phyloP scores from a whole-genome alignment of 108 stramenopile species.

The Pseudonitzschia pungens region DNA sequence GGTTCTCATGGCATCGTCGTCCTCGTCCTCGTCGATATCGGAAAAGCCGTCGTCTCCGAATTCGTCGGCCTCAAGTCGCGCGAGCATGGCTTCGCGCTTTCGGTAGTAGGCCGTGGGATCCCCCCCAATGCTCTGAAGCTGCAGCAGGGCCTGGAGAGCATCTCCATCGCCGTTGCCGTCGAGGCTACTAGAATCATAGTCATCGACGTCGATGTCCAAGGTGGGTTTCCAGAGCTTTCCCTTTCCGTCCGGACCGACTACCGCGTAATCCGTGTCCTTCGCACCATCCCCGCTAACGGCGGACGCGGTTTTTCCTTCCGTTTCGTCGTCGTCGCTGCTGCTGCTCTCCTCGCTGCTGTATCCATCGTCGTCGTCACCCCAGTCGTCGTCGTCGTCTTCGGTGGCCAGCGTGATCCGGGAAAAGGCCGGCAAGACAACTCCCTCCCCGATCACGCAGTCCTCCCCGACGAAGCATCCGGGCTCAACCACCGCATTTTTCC shows the following conservation, averaged over 20 bases:
- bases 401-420: slow-evolving; percentile 79
- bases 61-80: slow-evolving; percentile 46
- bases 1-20: slow-evolving; percentile 25
- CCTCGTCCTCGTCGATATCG: slow-evolving; percentile 46
- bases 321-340: slow-evolving; percentile 28
- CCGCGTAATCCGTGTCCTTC: slow-evolving; percentile 40
- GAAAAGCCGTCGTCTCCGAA: slow-evolving; percentile 54
- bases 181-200: too few relatives aligned
- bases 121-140: slow-evolving; percentile 73
- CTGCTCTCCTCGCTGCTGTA: not conserved
- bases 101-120: slow-evolving; percentile 51
- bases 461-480: slow-evolving; percentile 88
- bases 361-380: slow-evolving; percentile 27
- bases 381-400: slow-evolving; percentile 58
- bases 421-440: slow-evolving; percentile 76
- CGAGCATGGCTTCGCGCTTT: slow-evolving; percentile 38
- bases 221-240: slow-evolving; percentile 67
- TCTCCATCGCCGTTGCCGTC: slow-evolving; percentile 48
- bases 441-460: slow-evolving; percentile 85
- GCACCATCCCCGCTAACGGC: not conserved
- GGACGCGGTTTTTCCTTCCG: slow-evolving; percentile 30
- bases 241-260: slow-evolving; percentile 66
- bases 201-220: slow-evolving; percentile 46
- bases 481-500: slow-evolving; percentile 66
- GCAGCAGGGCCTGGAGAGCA: slow-evolving; percentile 36